A percentile compares a stretch with the other conserved stretches of the same genome.
Conservation (phyloP, 768 basidiomycete species). For the Russula griseocarnosa region DNA sequence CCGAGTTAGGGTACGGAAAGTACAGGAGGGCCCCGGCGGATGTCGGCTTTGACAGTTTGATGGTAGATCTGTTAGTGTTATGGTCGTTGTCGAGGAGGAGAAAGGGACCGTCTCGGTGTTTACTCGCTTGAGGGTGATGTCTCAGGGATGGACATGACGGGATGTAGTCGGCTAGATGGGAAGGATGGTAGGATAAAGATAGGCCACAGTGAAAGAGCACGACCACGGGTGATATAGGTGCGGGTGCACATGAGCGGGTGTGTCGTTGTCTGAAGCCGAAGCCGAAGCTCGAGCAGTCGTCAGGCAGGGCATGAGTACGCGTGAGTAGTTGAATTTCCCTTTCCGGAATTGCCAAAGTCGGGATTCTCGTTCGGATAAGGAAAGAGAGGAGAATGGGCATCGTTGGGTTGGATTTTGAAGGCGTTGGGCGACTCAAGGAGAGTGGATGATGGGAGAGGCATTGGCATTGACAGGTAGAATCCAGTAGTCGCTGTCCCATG, state of each 20-base stretch:
- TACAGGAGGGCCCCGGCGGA: constrained; percentile 16
- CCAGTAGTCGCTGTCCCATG: too few species aligned
- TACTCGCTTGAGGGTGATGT: not conserved
- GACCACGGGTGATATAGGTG: not conserved
- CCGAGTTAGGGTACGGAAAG: not conserved
- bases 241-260: not conserved
- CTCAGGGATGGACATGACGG: not conserved
- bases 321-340: not conserved
- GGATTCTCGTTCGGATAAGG: not conserved
- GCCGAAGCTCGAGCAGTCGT: too few species aligned
- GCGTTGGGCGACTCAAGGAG: too few species aligned
- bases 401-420: too few species aligned
- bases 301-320: too few species aligned
- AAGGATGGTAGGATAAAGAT: constrained; percentile 11
- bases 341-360: not conserved
- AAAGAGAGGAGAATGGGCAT: not conserved
- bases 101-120: not conserved
- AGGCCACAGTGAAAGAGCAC: not conserved
- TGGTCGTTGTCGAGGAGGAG: not conserved
- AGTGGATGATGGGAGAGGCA: too few species aligned
- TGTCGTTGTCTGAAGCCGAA: too few species aligned
- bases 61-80: not conserved
- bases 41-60: constrained; percentile 1
- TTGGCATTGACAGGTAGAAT: too few species aligned
- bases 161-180: not conserved